Percentiles rank a stretch among this genome's conserved stretches.
phyloP scores from a whole-genome alignment of 2,329 filamentous ascomycete genomes.

The Colletotrichum sp. region DNA sequence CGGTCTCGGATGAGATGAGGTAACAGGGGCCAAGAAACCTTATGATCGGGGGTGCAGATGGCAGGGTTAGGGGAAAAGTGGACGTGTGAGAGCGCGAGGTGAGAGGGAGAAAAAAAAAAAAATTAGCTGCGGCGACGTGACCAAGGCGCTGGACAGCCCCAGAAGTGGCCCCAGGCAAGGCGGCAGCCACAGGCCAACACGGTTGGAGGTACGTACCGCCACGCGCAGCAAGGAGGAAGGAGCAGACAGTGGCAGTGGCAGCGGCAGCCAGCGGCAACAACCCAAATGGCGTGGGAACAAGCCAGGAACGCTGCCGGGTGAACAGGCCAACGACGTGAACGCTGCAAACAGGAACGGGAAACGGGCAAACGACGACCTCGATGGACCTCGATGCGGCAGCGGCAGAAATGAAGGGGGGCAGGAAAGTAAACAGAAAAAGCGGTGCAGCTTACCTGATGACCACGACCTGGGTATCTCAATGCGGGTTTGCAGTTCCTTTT shows the following conservation, averaged over 20 bases:
- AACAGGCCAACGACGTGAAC: background rate
- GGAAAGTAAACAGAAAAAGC: background rate
- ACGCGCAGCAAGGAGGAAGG: background rate
- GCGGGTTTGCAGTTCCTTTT: background rate
- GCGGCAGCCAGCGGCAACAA: background rate
- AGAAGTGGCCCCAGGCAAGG: background rate
- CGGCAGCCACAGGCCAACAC: background rate
- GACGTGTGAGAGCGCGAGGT: background rate
- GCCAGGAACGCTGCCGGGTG: background rate
- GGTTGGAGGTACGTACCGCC: slow-evolving; percentile 9
- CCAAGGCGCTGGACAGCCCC: slow-evolving; percentile 16
- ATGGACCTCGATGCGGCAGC: background rate
- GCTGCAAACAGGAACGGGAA: background rate
- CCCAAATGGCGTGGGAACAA: background rate
- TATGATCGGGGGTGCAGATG: slow-evolving; percentile 21
- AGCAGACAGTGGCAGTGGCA: background rate
- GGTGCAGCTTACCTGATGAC: background rate
- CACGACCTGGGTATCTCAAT: background rate
- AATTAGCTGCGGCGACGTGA: slow-evolving; percentile 10
- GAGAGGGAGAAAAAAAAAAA: background rate
- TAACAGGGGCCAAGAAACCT: slow-evolving; percentile 23
- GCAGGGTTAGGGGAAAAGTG: slow-evolving; percentile 17
- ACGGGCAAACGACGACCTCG: background rate
- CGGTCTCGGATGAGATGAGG: slow-evolving; percentile 21
- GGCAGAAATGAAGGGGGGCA: background rate